Percentiles rank a stretch among this genome's conserved stretches.
phyloP scores from a whole-genome alignment of 345 rosid genomes.

The Lenwebbia sp. region DNA sequence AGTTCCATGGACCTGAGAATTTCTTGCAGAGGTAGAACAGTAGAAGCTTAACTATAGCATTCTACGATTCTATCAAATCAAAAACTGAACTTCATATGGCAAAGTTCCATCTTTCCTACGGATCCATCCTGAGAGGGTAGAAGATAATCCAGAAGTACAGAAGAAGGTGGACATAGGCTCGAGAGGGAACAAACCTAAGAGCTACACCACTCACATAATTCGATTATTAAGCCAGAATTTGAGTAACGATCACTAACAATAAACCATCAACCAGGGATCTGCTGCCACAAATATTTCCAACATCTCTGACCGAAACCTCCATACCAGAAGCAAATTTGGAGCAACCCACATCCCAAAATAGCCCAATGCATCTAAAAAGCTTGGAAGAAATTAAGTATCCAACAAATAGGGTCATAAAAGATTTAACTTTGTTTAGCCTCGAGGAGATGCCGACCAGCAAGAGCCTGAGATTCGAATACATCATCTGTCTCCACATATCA shows the following conservation, averaged over 20 bases:
- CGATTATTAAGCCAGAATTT: neutral
- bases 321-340: neutral
- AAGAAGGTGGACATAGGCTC: neutral
- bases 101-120: neutral
- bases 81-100: neutral
- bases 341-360: neutral
- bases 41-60: neutral
- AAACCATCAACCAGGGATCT: neutral
- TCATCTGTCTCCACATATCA: constrained; percentile 14
- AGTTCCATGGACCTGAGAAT: neutral
- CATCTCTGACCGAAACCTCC: neutral
- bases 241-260: neutral
- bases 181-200: neutral
- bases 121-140: neutral
- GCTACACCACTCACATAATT: neutral
- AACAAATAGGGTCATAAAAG: neutral
- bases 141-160: neutral
- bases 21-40: neutral
- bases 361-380: neutral
- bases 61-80: neutral
- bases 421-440: constrained; percentile 51
- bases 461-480: constrained; percentile 26
- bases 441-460: constrained; percentile 46
- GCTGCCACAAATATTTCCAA: neutral
- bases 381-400: neutral